phyloP scores from a whole-genome alignment of 164 flowering plant species.

The Tetrastigma voinierianum region DNA sequence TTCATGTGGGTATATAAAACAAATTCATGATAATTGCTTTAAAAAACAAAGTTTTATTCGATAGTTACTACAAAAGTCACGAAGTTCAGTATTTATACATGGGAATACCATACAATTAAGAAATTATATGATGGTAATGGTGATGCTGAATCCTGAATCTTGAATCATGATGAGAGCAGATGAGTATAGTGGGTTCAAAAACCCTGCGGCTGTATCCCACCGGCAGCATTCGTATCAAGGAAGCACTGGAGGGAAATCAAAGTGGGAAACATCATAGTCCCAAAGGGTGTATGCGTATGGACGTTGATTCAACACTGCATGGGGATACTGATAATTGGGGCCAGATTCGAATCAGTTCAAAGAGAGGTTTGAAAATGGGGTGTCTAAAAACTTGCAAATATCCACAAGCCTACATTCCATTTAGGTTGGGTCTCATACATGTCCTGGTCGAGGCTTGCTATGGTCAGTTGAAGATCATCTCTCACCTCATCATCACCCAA shows the following conservation, averaged over 20 bases:
- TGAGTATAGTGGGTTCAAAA: constrained; percentile 41
- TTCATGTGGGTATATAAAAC: no score
- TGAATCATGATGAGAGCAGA: no score
- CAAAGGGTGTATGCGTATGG: constrained; percentile 40
- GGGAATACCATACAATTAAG: no score
- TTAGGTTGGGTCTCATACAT: constrained; percentile 38
- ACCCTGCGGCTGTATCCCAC: constrained; percentile 40
- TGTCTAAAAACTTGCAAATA: constrained; percentile 36
- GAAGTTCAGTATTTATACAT: no score
- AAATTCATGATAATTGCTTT: no score
- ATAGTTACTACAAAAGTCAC: no score
- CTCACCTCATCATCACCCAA: constrained; percentile 29
- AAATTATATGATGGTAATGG: no score
- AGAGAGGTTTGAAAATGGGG: constrained; percentile 32
- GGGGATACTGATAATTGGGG: constrained; percentile 35
- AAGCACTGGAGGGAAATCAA: constrained; percentile 31
- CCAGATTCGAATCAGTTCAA: constrained; percentile 37
- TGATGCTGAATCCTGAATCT: background rate
- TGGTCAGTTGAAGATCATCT: constrained; percentile 31
- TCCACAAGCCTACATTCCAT: constrained; percentile 40
- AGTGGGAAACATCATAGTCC: constrained; percentile 30
- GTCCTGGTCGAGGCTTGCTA: constrained; percentile 37
- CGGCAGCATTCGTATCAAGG: constrained; percentile 46
- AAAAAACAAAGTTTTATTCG: no score
- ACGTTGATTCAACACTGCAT: constrained; percentile 37